Conservation (phyloP, 257 asterid species). For the Nicotiana obtusifolia region DNA sequence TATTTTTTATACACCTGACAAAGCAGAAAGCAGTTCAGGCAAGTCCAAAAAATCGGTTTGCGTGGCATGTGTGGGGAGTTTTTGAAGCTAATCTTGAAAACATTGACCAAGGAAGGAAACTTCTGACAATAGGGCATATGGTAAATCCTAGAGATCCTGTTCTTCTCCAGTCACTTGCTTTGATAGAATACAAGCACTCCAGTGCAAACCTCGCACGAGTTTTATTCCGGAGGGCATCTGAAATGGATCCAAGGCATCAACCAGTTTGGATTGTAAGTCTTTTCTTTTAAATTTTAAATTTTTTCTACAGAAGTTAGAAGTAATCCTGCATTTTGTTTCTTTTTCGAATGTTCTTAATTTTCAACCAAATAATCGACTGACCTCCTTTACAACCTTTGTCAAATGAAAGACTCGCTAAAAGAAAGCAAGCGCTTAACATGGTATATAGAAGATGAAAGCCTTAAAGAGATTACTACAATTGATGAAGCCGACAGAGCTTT, state of each 20-base stretch:
- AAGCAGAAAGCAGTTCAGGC: conserved; percentile 88
- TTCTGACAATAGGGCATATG: conserved; percentile 75
- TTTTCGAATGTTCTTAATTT: neutral
- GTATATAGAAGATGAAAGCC: neutral
- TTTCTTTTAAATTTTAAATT: neutral
- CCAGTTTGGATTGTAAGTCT: conserved; percentile 92
- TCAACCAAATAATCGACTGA: neutral
- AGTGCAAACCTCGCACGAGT: conserved; percentile 70
- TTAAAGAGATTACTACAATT: neutral
- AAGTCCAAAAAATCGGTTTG: conserved; percentile 93
- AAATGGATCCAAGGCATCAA: conserved; percentile 80
- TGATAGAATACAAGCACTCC: conserved; percentile 70
- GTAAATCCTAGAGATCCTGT: conserved; percentile 96
- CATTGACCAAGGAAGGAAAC: conserved; percentile 71
- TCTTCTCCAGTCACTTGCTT: conserved; percentile 81
- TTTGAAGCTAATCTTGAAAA: conserved; percentile 72
- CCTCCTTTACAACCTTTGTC: neutral
- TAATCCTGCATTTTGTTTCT: neutral
- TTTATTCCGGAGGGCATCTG: conserved; percentile 72
- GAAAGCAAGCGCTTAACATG: neutral
- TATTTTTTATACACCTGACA: conserved; percentile 1
- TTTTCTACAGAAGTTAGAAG: neutral
- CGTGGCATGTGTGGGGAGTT: conserved; percentile 99
- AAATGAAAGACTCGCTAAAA: neutral
- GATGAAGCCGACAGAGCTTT: neutral